Percentiles rank a stretch among this genome's conserved stretches.
phyloP scores from a whole-genome alignment of 768 basidiomycete species.

The Chalciporus piperatus region DNA sequence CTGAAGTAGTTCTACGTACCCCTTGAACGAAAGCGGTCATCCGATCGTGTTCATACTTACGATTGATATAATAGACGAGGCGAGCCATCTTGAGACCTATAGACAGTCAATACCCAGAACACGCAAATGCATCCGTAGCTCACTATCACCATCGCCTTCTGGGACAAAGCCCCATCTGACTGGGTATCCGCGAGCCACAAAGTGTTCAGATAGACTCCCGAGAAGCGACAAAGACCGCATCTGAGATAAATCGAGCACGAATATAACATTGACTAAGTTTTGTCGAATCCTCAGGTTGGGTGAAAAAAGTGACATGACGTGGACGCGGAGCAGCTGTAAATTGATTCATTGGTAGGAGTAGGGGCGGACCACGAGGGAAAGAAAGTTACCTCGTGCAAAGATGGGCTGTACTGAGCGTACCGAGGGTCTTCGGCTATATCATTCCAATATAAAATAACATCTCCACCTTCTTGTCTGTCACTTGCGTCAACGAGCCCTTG shows the following conservation, averaged over 20 bases:
- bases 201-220: conserved; percentile 56
- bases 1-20: conserved; percentile 32
- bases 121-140: neutral
- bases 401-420: conserved; percentile 51
- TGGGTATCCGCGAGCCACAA: conserved; percentile 72
- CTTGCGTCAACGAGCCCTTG: conserved; percentile 90
- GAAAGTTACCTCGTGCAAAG: conserved; percentile 39
- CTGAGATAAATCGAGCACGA: conserved; percentile 78
- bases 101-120: conserved; percentile 1
- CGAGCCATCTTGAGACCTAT: conserved; percentile 68
- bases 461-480: conserved; percentile 77
- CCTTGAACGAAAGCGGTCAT: conserved; percentile 60
- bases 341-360: conserved; percentile 2
- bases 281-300: conserved; percentile 71
- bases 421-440: conserved; percentile 81
- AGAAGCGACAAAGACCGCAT: conserved; percentile 60
- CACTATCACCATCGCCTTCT: conserved; percentile 45
- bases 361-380: neutral
- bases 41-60: conserved; percentile 57
- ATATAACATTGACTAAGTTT: conserved; percentile 83
- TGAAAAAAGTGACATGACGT: conserved; percentile 57
- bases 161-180: conserved; percentile 87
- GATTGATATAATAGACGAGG: conserved; percentile 64
- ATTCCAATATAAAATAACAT: conserved; percentile 83
- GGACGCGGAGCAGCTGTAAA: conserved; percentile 27